Conservation (phyloP, 345 rosid species). For the Mercurialis annua region DNA sequence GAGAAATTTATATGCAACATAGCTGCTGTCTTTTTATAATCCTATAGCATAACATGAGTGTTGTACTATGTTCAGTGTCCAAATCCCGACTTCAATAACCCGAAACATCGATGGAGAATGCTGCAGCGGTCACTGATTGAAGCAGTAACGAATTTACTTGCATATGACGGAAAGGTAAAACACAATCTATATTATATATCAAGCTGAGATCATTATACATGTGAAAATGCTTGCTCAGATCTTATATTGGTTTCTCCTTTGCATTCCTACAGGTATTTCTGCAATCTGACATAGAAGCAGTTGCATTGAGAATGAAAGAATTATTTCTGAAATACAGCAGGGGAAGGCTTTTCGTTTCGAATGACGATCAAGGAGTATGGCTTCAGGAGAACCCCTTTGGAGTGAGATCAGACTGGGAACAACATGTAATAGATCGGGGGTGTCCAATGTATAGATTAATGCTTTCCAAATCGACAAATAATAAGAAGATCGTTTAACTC, state of each 20-base stretch:
- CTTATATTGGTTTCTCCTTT: slow-evolving; percentile 6
- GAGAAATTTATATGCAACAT: too few relatives aligned
- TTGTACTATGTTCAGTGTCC: slow-evolving; percentile 48
- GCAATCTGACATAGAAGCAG: slow-evolving; percentile 61
- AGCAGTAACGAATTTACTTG: slow-evolving; percentile 57
- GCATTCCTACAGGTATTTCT: slow-evolving; percentile 46
- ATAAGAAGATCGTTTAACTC: too few relatives aligned
- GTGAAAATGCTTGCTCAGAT: neutral
- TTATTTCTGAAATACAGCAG: slow-evolving; percentile 46
- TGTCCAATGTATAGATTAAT: slow-evolving; percentile 55
- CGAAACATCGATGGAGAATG: slow-evolving; percentile 69
- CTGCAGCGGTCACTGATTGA: slow-evolving; percentile 56
- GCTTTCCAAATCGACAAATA: slow-evolving; percentile 39
- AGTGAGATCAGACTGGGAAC: slow-evolving; percentile 66
- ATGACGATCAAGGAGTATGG: slow-evolving; percentile 35
- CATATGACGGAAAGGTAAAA: slow-evolving; percentile 52
- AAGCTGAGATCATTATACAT: neutral
- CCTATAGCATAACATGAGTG: slow-evolving; percentile 1
- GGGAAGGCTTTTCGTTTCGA: slow-evolving; percentile 39
- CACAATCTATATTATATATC: neutral
- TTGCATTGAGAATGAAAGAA: slow-evolving; percentile 50
- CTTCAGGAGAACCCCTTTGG: slow-evolving; percentile 61
- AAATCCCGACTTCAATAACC: slow-evolving; percentile 61
- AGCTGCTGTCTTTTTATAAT: neutral
- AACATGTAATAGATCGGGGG: slow-evolving; percentile 53